Conservation (phyloP, 495 filamentous ascomycete species). For the Lasiosphaeris hirsuta region DNA sequence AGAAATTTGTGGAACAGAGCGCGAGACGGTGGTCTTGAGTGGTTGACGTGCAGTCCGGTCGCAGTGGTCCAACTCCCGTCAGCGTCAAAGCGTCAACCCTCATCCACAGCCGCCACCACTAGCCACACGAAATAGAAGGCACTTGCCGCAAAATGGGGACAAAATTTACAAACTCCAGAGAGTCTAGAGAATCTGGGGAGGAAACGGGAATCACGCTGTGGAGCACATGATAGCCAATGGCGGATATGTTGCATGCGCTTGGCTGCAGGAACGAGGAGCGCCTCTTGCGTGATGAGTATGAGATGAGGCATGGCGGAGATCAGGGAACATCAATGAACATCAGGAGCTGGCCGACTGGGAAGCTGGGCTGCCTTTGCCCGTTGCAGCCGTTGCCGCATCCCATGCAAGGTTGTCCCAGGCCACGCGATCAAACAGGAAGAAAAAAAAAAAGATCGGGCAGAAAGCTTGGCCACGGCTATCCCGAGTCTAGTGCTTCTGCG, state of each 20-base stretch:
- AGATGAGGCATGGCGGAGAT: slow-evolving; percentile 13
- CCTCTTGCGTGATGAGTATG: slow-evolving; percentile 1
- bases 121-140: too few species aligned
- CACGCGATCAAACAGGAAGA: slow-evolving; percentile 9
- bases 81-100: too few species aligned
- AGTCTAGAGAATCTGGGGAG: background rate
- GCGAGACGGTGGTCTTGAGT: too few species aligned
- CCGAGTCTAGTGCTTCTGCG: too few species aligned
- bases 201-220: background rate
- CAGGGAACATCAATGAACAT: background rate
- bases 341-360: background rate
- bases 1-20: too few species aligned
- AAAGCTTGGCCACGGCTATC: slow-evolving; percentile 3
- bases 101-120: too few species aligned
- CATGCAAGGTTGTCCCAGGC: slow-evolving; percentile 17
- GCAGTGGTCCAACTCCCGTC: too few species aligned
- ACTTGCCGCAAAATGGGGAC: too few species aligned
- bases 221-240: background rate
- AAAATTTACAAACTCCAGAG: too few species aligned
- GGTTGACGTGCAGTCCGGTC: too few species aligned
- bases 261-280: slow-evolving; percentile 6
- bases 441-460: background rate
- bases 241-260: background rate
- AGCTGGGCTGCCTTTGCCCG: background rate
- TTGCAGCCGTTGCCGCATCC: background rate